These are phyloP conservation scores for cucumber (Cucumis sativus) DNA, from an alignment of 306 rosid genomes.

Conservation along the genomic window Cucumber_9930_V3 NC_026658.2:1187501-1188000, in stretches of 20 bases:
- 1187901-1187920: slow-evolving; percentile 63
- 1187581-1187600: slow-evolving; percentile 49
- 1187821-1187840: slow-evolving; percentile 2
- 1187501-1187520: slow-evolving; percentile 87
- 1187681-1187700: slow-evolving; percentile 11
- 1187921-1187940: slow-evolving; percentile 41
- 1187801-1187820: slow-evolving; percentile 1
- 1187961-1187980: neutral
- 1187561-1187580: slow-evolving; percentile 48
- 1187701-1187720: slow-evolving; percentile 19
- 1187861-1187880: slow-evolving; percentile 15
- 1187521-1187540: slow-evolving; percentile 18
- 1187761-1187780: slow-evolving; percentile 19
- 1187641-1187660: slow-evolving; percentile 16
- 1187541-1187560: slow-evolving; percentile 21
- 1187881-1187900: slow-evolving; percentile 27
- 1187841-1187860: slow-evolving; percentile 25
- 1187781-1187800: neutral
- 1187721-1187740: slow-evolving; percentile 33
- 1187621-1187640: slow-evolving; percentile 60
- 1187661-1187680: neutral
- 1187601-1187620: slow-evolving; percentile 28
- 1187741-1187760: slow-evolving; percentile 19
- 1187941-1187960: slow-evolving; percentile 26
- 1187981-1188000: neutral